phyloP scores from a whole-genome alignment of 2,329 filamentous ascomycete genomes.

The Ceratocystis destructans region DNA sequence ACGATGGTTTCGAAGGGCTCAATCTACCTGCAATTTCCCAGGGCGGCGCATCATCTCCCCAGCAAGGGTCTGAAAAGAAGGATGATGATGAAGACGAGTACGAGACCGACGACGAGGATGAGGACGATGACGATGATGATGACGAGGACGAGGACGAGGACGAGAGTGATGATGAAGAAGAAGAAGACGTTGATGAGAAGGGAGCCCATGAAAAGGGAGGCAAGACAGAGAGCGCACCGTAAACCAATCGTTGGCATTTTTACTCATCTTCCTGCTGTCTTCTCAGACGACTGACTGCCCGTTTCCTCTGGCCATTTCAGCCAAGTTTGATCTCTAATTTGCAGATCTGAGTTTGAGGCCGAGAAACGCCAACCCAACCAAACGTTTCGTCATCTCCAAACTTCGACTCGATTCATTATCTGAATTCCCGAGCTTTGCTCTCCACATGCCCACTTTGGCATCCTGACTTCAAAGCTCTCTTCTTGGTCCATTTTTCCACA shows the following conservation, averaged over 20 bases:
- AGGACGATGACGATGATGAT: constrained; percentile 11
- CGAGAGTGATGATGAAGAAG: constrained; percentile 13
- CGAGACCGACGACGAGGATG: constrained; percentile 13
- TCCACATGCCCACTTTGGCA: background rate
- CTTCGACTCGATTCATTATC: background rate
- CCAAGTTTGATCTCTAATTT: background rate
- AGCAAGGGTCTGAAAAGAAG: constrained; percentile 15
- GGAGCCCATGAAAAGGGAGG: background rate
- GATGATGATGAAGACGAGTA: constrained; percentile 13
- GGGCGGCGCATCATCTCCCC: background rate
- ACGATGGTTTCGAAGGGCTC: constrained; percentile 20
- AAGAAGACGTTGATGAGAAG: constrained; percentile 7
- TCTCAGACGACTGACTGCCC: background rate
- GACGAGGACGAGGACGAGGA: constrained; percentile 17
- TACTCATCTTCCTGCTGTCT: background rate
- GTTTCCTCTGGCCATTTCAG: background rate
- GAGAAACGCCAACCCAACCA: background rate
- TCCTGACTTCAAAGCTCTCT: background rate
- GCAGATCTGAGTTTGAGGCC: background rate
- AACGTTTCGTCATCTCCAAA: background rate
- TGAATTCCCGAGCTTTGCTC: background rate
- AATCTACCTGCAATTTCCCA: background rate
- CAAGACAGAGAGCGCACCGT: background rate
- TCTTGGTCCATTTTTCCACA: background rate
- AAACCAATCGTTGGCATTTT: background rate